Evolutionary conservation across 2,329 filamentous ascomycete genomes (phyloP).

Genomic region (Fusarium temperatum): DNA sequence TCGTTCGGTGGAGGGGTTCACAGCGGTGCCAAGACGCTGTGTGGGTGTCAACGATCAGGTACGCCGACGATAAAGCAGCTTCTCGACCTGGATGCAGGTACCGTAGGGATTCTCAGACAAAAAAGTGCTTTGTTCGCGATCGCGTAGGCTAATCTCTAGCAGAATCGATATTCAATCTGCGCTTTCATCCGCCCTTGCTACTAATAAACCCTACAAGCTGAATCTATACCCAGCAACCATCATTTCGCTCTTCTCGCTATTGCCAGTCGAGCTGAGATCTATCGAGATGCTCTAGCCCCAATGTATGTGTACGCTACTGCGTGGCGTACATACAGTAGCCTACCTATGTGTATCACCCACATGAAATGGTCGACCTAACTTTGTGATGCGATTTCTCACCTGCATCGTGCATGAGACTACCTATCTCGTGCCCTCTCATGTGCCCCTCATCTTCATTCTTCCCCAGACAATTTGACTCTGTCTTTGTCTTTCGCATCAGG

Average conservation of each 20-base stretch:
- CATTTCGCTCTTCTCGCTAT: conserved; percentile 5
- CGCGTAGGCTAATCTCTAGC: background rate
- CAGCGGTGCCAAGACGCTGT: background rate
- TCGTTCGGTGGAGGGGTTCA: conserved; percentile 13
- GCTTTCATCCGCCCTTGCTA: background rate
- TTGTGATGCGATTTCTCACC: conserved; percentile 27
- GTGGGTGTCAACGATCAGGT: conserved; percentile 23
- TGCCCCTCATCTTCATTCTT: conserved; percentile 6
- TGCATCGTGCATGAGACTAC: conserved; percentile 30
- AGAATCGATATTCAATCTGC: conserved; percentile 17
- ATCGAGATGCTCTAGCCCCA: conserved; percentile 19
- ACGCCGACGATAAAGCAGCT: conserved; percentile 2
- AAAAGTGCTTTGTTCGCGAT: conserved; percentile 20
- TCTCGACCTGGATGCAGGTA: conserved; percentile 8
- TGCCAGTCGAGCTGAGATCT: conserved; percentile 21
- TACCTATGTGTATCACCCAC: conserved; percentile 23
- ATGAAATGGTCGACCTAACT: conserved; percentile 10
- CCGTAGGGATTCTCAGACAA: background rate
- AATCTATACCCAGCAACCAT: background rate
- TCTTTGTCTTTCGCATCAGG: conserved; percentile 7
- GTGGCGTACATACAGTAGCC: conserved; percentile 3
- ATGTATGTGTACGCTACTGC: conserved; percentile 12
- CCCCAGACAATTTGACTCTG: background rate
- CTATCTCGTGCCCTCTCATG: conserved; percentile 14
- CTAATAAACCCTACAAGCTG: background rate